Percentiles rank a stretch among this genome's conserved stretches.
Evolutionary conservation across 2,329 filamentous ascomycete genomes (phyloP).

Genomic region (Neonectria hederae): DNA sequence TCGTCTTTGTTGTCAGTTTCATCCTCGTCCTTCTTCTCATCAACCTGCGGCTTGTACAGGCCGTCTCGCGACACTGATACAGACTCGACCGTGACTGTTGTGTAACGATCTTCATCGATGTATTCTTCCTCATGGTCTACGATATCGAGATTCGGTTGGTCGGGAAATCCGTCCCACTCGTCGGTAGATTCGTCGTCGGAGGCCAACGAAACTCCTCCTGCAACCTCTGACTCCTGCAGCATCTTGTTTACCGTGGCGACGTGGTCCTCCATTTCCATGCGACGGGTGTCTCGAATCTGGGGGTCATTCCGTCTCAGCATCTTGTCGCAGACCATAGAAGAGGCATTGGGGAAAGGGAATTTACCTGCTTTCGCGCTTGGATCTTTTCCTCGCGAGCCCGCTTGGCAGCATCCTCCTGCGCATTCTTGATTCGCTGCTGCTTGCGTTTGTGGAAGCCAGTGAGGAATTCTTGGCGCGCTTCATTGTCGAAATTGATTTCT

Average conservation of each 20-base stretch:
- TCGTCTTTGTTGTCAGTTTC: conserved; percentile 44
- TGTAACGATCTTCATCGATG: conserved; percentile 94
- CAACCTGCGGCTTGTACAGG: conserved; percentile 63
- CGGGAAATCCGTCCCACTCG: conserved; percentile 74
- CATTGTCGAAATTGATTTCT: conserved; percentile 85
- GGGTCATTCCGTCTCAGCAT: conserved; percentile 24
- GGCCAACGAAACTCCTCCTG: conserved; percentile 52
- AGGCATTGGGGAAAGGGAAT: conserved; percentile 26
- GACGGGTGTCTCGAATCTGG: conserved; percentile 85
- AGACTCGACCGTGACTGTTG: conserved; percentile 91
- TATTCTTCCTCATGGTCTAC: conserved; percentile 92
- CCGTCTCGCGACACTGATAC: conserved; percentile 83
- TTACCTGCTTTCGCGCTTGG: conserved; percentile 77
- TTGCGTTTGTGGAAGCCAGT: conserved; percentile 99
- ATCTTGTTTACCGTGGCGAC: conserved; percentile 79
- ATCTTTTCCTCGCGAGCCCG: conserved; percentile 81
- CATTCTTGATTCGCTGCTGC: conserved; percentile 82
- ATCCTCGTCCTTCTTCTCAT: conserved; percentile 50
- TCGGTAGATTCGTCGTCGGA: conserved; percentile 56
- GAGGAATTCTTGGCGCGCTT: conserved; percentile 84
- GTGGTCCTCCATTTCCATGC: conserved; percentile 82
- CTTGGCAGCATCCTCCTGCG: conserved; percentile 82
- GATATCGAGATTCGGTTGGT: conserved; percentile 57
- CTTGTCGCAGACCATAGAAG: not conserved
- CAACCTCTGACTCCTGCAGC: conserved; percentile 67